Evolutionary conservation across 2,329 filamentous ascomycete genomes (phyloP).

Genomic region (Fusarium sp.): DNA sequence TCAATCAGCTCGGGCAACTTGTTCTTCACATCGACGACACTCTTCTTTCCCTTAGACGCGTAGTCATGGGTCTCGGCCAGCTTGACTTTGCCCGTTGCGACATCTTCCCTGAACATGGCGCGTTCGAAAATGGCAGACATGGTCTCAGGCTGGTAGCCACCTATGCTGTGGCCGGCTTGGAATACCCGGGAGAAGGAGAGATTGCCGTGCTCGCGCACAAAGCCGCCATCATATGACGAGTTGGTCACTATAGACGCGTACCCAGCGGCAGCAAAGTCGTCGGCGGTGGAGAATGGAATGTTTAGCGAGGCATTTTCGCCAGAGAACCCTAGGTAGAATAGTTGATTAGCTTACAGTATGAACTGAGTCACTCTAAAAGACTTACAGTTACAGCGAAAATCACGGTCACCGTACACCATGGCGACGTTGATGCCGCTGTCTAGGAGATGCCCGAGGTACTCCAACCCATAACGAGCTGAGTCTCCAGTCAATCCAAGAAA

Average conservation of each 20-base stretch:
- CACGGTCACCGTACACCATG: conserved; percentile 76
- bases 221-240: conserved; percentile 75
- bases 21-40: not conserved
- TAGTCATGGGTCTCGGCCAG: conserved; percentile 1
- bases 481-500: conserved; percentile 74
- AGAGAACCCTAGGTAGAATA: conserved; percentile 57
- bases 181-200: conserved; percentile 76
- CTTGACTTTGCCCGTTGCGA: conserved; percentile 66
- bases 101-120: conserved; percentile 66
- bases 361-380: not conserved
- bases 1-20: conserved; percentile 6
- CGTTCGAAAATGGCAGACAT: conserved; percentile 70
- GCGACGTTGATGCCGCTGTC: conserved; percentile 75
- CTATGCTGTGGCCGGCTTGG: conserved; percentile 73
- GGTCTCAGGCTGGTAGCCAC: conserved; percentile 71
- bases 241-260: conserved; percentile 80
- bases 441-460: conserved; percentile 70
- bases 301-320: conserved; percentile 78
- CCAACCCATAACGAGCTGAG: conserved; percentile 58
- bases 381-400: conserved; percentile 74
- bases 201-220: conserved; percentile 81
- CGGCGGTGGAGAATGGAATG: conserved; percentile 61
- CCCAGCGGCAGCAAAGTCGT: conserved; percentile 73
- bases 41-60: not conserved
- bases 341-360: not conserved